Evolutionary conservation across 495 filamentous ascomycete species (phyloP), one percentile per base, ranked within the genome.

Genomic region (Aspergillus carlsbadensis): DNA sequence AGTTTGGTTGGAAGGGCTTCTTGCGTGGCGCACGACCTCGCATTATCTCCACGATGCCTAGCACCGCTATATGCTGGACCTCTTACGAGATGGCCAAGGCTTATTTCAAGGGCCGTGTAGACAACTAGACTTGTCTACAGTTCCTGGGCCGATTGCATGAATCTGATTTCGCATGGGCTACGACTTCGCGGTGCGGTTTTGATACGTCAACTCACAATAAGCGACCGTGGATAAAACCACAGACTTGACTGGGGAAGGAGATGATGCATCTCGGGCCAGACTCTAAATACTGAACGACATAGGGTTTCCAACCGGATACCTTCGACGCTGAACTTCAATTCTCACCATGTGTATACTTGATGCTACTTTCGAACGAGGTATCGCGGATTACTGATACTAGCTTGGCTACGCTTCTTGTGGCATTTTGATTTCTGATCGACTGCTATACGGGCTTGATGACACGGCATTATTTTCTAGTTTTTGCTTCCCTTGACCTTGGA

Each of bases 31-130:
- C 96, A 67, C 82, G 89, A 62, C 95, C 94, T 47, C 81, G 94
- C 53, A 89, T 99, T 34, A 84, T 99, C 58, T 96, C 93, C 2
- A 95, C 94, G 10, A 97, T 97, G 90, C 94, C 94, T 20, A 96
- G 92, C 72, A 98, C 94, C 33, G 94, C 94, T 5, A 99, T 99
- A 64, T 99, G 94, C 78, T 99, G 94, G 86, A 85, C 84, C 42
- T 87, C 86, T 10, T 91, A 91, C 61, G 87, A 91, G 72, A 84
- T 91, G 77, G 87, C 87, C 35, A 91, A 91, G 74, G 82, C 84
- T 17, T 87, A 86, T 67, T 87, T 87, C 75, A 85, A 86, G 65
- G 58, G 74, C 55, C 73, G 65, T 43, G 53, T 57, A 21, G 63
- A 67, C 36, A 62, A 60, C 62, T 65, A 60, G 68, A 54, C 54